Evolutionary conservation across 169 alveolate genomes (phyloP), one percentile per base, ranked within the genome.

Genomic region (Plasmodium gaboni): DNA sequence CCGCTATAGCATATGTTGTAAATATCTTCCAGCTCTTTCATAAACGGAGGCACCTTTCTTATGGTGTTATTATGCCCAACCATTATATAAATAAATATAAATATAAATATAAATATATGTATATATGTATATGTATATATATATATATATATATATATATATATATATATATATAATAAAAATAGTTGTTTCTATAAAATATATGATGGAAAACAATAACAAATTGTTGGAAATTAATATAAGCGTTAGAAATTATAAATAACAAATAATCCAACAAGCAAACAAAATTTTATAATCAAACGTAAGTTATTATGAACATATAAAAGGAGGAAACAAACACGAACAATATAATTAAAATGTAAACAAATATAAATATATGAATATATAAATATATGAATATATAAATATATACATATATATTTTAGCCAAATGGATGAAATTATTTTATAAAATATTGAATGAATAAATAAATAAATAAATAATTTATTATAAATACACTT

Each of bases 11-110:
- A 86, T 26, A 70, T 71, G 48, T 86, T 86, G 46, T 71, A 69
- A 2, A 68, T 65, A 19, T 86, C 92, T 65, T 59, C 86, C 22
- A 86, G 73, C 19, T 86, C 87, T 38, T 60, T 69, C 92, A 86
- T 86, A 42, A 86, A 86, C 10, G 92, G 92, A 2, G 92, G 92
- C 3, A 86, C 28, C 64, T 70, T 86, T 28, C n/a, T 86, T 64
- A 86, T 59, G n/a, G 53, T 22, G 22, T 67, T 48, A 0, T 5
- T 38, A 38, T 38, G 2, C 7, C 50, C 50, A n/a, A 13, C 26
- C 87, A 69, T 71, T 71, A 19, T 19, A 19, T 19, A 19, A 19
- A 19, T 19, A 19, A 19, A 19, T 19, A 19, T 19, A 19, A 19
- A 19, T 19, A 19, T 19, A 19, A 19, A 19, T 19, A 19, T 19